Percentiles rank a stretch among this genome's conserved stretches.
Evolutionary conservation across 768 basidiomycete species (phyloP).

Genomic region (Glaciozyma antarctica): DNA sequence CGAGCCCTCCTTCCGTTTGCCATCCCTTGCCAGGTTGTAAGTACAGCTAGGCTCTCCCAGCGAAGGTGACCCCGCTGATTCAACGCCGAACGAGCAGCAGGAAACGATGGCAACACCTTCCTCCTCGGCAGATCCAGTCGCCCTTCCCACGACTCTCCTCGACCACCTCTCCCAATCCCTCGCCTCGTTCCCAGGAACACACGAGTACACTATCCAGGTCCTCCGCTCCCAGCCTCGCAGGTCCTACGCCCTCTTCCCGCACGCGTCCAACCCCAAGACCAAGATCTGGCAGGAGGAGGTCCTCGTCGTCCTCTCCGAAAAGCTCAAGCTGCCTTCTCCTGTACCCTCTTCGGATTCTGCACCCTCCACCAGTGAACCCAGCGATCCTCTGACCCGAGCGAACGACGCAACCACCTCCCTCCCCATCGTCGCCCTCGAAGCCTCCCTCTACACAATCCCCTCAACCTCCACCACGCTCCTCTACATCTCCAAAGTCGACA

Average conservation of each 20-base stretch:
- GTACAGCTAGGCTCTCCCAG: too few relatives aligned
- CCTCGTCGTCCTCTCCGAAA: constrained; percentile 51
- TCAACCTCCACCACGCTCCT: constrained; percentile 60
- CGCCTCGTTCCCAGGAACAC: constrained; percentile 1
- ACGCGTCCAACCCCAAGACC: constrained; percentile 53
- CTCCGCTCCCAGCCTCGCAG: constrained; percentile 45
- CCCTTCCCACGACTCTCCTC: not conserved
- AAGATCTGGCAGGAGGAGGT: constrained; percentile 65
- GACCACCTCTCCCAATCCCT: constrained; percentile 8
- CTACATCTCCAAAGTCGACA: constrained; percentile 90
- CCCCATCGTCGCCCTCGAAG: constrained; percentile 71
- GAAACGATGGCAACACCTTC: too few relatives aligned
- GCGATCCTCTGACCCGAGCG: too few relatives aligned
- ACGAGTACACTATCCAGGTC: constrained; percentile 4
- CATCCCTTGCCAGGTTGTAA: too few relatives aligned
- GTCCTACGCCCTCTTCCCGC: constrained; percentile 58
- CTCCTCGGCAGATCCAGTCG: not conserved
- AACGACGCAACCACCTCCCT: constrained; percentile 33
- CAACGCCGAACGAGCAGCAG: too few relatives aligned
- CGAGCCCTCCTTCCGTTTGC: too few relatives aligned
- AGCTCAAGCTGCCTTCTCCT: too few relatives aligned
- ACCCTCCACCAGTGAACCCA: too few relatives aligned
- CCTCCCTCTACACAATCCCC: constrained; percentile 62
- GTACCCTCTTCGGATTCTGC: too few relatives aligned
- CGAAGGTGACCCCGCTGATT: too few relatives aligned